Evolutionary conservation across 2,329 filamentous ascomycete species (phyloP), one percentile per base, ranked within the genome.

Genomic region (Hypoxylon sp.): DNA sequence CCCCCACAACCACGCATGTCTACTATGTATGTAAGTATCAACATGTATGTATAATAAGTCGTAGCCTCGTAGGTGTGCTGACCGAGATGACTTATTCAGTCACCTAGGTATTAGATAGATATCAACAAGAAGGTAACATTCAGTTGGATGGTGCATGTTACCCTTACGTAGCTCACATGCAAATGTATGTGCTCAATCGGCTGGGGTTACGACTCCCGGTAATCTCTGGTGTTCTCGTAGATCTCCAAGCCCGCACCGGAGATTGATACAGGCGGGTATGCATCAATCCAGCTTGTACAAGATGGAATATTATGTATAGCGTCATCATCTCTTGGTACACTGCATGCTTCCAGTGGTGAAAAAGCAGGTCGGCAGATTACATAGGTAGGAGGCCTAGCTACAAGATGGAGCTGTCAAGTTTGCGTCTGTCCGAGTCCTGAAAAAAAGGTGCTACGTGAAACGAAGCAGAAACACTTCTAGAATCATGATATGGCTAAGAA

Each of bases 401-500:
- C 38, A 45, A 23, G 32, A 15, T 52, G 9, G 23, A 47, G 29
- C 45, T 45, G 49, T 56, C 45, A 56, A 47, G 29, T 51, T 46
- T 42, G 52, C 46, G 44, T 53, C 21, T 27, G 25, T 16, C 29
- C 30, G 19, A 45, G 17, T 45, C 31, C 21, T 32, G 41, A 9
- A 25, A 31, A 5, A 29, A 38, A 26, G 34, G 26, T 51, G 47
- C 20, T 53, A 59, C 37, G 49, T 54, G 49, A 59, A 59, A 59
- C 56, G 32, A 45, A 2, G 25, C 29, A 43, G 56, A 59, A 57
- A 59, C 56, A 41, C 29, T 51, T 59, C 52, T 53, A 54, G 52
- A 54, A 59, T 51, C 45, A 47, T 44, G n/a, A n/a, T n/a, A n/a
- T n/a, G 37, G 23, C 49, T 9, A 41, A 59, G 56, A 44, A 41